Percentiles rank a stretch among this genome's conserved stretches.
Evolutionary conservation across 2,329 filamentous ascomycete genomes (phyloP).

Genomic region (Colletotrichum euphorbiae): DNA sequence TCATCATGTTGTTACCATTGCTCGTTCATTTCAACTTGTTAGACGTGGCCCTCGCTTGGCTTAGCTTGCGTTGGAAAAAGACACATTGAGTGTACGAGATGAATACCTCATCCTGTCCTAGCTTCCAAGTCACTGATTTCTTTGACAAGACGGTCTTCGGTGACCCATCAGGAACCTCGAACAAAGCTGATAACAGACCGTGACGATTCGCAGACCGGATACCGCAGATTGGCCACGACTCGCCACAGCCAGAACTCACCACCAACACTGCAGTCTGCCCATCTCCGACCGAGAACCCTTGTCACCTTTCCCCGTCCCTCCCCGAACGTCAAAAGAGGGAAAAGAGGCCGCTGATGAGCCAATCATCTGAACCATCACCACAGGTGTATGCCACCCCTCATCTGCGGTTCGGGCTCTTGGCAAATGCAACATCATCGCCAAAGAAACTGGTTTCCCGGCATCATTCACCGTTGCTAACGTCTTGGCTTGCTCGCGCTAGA

Average conservation of each 20-base stretch:
- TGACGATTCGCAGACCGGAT: constrained; percentile 27
- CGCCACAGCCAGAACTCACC: not conserved
- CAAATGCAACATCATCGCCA: constrained; percentile 34
- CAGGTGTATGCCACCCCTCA: constrained; percentile 32
- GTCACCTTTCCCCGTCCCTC: constrained; percentile 1
- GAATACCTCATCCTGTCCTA: not conserved
- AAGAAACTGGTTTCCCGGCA: constrained; percentile 34
- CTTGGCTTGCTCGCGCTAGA: constrained; percentile 22
- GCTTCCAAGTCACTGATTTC: not conserved
- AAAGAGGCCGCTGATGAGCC: constrained; percentile 36
- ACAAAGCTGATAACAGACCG: constrained; percentile 18
- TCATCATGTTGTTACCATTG: not conserved
- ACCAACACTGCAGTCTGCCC: not conserved
- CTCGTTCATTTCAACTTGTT: too few species aligned
- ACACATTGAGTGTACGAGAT: too few species aligned
- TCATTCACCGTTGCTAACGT: constrained; percentile 13
- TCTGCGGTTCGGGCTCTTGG: constrained; percentile 29
- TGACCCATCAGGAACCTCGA: not conserved
- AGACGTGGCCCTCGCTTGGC: too few species aligned
- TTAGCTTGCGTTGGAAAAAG: too few species aligned
- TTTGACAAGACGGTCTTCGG: not conserved
- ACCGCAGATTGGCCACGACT: constrained; percentile 22
- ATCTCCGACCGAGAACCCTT: not conserved
- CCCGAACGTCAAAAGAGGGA: constrained; percentile 20
- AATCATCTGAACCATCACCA: constrained; percentile 31